Evolutionary conservation across 2,329 filamentous ascomycete genomes (phyloP).

Genomic region (Geosmithia morbida): DNA sequence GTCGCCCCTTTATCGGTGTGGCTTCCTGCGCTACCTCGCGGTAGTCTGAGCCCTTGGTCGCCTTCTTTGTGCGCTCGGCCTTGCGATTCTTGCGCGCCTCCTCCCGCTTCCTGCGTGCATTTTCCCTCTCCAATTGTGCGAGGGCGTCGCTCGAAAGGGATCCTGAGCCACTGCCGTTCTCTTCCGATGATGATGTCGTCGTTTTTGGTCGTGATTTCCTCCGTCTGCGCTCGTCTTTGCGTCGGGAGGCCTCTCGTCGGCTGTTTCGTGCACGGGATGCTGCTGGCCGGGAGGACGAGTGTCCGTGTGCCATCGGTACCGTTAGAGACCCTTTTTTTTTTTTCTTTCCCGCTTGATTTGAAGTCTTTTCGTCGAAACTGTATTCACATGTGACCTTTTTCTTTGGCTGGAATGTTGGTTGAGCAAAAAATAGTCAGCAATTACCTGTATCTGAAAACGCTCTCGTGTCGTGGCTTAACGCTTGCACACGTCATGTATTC

Average conservation of each 20-base stretch:
- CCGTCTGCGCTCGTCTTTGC: constrained; percentile 18
- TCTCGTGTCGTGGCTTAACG: constrained; percentile 1
- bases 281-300: constrained; percentile 16
- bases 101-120: constrained; percentile 35
- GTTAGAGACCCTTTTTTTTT: not conserved
- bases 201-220: constrained; percentile 15
- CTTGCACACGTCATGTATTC: not conserved
- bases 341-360: too few species aligned
- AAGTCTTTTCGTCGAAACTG: too few species aligned
- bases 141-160: constrained; percentile 39
- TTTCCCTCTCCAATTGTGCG: constrained; percentile 48
- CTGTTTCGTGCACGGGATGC: constrained; percentile 10
- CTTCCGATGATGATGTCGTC: constrained; percentile 18
- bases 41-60: constrained; percentile 17
- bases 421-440: not conserved
- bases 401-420: too few species aligned
- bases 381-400: too few species aligned
- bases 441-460: not conserved
- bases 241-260: constrained; percentile 13
- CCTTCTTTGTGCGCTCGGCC: constrained; percentile 22
- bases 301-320: constrained; percentile 19
- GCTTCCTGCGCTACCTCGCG: constrained; percentile 9
- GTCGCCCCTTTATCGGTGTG: constrained; percentile 4
- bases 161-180: constrained; percentile 11
- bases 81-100: constrained; percentile 37